Evolutionary conservation across 495 filamentous ascomycete species (phyloP).

Genomic region (Talaromyces ruber): DNA sequence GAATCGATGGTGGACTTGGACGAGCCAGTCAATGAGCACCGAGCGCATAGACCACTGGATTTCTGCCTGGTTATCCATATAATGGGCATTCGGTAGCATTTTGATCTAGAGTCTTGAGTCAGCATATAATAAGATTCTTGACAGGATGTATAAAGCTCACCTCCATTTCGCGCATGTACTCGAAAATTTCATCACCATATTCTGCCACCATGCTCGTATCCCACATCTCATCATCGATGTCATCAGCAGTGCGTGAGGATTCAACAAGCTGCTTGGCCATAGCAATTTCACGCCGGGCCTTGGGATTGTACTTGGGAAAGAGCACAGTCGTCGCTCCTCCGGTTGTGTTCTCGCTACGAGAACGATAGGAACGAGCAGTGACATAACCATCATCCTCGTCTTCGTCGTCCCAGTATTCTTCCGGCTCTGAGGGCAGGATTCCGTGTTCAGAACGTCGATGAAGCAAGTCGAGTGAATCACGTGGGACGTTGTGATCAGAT

Average conservation of each 20-base stretch:
- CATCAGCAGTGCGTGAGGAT: slow-evolving; percentile 44
- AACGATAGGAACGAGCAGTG: slow-evolving; percentile 63
- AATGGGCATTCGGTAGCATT: slow-evolving; percentile 78
- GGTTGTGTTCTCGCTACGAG: slow-evolving; percentile 75
- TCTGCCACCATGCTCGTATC: slow-evolving; percentile 99
- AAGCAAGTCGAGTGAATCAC: slow-evolving; percentile 5
- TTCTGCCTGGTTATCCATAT: slow-evolving; percentile 96
- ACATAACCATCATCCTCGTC: slow-evolving; percentile 78
- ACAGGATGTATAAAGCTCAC: slow-evolving; percentile 37
- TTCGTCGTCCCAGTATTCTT: slow-evolving; percentile 71
- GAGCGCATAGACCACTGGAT: slow-evolving; percentile 99
- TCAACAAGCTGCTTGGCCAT: slow-evolving; percentile 62
- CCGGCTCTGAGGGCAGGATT: slow-evolving; percentile 42
- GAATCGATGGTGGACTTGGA: slow-evolving; percentile 93
- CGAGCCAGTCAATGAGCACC: slow-evolving; percentile 95
- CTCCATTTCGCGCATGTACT: slow-evolving; percentile 83
- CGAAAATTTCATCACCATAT: slow-evolving; percentile 91
- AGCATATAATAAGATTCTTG: slow-evolving; percentile 7
- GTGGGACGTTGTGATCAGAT: not conserved
- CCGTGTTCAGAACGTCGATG: slow-evolving; percentile 13
- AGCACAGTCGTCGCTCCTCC: slow-evolving; percentile 62
- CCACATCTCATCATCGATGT: slow-evolving; percentile 77
- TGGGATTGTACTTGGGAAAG: slow-evolving; percentile 58
- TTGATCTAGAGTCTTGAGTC: slow-evolving; percentile 43
- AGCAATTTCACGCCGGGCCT: slow-evolving; percentile 57